Evolutionary conservation across 192 early-diverging fungal species (phyloP).

Genomic region (Entomortierella parvispora): DNA sequence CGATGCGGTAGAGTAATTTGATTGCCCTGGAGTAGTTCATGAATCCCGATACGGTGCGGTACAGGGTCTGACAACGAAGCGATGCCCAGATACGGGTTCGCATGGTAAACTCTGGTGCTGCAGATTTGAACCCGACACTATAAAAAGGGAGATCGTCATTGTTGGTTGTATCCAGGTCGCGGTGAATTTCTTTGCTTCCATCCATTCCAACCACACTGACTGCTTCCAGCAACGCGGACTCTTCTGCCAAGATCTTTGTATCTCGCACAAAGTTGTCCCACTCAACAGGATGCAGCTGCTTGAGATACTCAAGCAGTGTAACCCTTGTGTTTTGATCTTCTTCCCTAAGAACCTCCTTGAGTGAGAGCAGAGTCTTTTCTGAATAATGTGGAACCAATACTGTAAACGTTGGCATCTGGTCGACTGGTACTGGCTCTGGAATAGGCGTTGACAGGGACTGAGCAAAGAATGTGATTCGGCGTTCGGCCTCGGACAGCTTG

Average conservation of each 20-base stretch:
- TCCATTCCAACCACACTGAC: slow-evolving; percentile 32
- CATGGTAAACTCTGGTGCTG: slow-evolving; percentile 82
- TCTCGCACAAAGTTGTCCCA: slow-evolving; percentile 95
- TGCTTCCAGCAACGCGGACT: slow-evolving; percentile 55
- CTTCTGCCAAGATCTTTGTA: slow-evolving; percentile 82
- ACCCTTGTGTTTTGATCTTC: slow-evolving; percentile 84
- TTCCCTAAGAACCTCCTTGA: slow-evolving; percentile 86
- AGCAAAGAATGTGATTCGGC: slow-evolving; percentile 87
- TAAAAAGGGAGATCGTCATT: slow-evolving; percentile 85
- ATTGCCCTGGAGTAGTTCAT: slow-evolving; percentile 91
- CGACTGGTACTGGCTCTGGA: slow-evolving; percentile 80
- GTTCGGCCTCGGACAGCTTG: slow-evolving; percentile 80
- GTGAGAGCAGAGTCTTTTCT: slow-evolving; percentile 84
- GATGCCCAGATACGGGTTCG: slow-evolving; percentile 92
- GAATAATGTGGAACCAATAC: slow-evolving; percentile 88
- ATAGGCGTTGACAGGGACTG: slow-evolving; percentile 85
- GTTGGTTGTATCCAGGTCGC: slow-evolving; percentile 75
- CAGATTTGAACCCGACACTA: slow-evolving; percentile 83
- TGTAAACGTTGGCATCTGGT: slow-evolving; percentile 88
- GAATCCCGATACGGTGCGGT: slow-evolving; percentile 87
- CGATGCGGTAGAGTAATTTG: slow-evolving; percentile 81
- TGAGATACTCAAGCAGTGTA: slow-evolving; percentile 85
- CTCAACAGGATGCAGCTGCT: slow-evolving; percentile 81
- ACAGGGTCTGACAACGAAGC: slow-evolving; percentile 85
- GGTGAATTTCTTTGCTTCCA: slow-evolving; percentile 45